phyloP scores from a whole-genome alignment of 2,329 filamentous ascomycete genomes.

The Hymenoscyphus fructigenus region DNA sequence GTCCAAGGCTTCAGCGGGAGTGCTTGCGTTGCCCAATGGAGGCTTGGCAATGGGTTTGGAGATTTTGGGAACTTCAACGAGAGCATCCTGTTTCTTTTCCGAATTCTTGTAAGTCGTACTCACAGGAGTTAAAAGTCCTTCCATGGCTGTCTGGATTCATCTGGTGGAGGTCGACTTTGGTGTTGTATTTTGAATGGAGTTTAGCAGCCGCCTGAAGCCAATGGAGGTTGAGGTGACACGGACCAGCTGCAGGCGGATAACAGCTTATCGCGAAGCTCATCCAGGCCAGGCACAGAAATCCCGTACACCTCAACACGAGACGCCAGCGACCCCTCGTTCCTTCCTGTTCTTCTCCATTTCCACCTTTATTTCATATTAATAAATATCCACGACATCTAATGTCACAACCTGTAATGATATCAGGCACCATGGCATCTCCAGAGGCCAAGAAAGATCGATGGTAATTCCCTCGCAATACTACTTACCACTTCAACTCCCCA shows the following conservation, averaged over 20 bases:
- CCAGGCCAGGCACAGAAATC: not conserved
- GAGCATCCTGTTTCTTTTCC: constrained; percentile 21
- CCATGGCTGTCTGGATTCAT: constrained; percentile 41
- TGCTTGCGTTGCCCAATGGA: constrained; percentile 20
- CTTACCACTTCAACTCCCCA: not conserved
- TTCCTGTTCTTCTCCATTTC: not conserved
- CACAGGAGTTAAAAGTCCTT: constrained; percentile 48
- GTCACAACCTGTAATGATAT: constrained; percentile 33
- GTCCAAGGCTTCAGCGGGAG: constrained; percentile 53
- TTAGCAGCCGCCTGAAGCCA: not conserved
- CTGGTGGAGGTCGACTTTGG: not conserved
- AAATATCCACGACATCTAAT: constrained; percentile 15
- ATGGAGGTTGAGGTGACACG: not conserved
- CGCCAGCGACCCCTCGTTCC: not conserved
- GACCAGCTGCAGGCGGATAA: constrained; percentile 25
- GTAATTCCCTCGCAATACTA: constrained; percentile 15
- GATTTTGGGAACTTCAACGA: constrained; percentile 24
- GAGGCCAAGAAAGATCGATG: constrained; percentile 22
- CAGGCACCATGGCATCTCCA: constrained; percentile 17
- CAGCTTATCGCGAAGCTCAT: constrained; percentile 12
- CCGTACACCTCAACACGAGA: not conserved
- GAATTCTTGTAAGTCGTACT: constrained; percentile 40
- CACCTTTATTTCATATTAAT: not conserved
- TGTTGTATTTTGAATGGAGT: not conserved
- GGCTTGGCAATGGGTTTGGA: constrained; percentile 13